phyloP scores from a whole-genome alignment of 441 rosid species.

The Melianthus villosus region DNA sequence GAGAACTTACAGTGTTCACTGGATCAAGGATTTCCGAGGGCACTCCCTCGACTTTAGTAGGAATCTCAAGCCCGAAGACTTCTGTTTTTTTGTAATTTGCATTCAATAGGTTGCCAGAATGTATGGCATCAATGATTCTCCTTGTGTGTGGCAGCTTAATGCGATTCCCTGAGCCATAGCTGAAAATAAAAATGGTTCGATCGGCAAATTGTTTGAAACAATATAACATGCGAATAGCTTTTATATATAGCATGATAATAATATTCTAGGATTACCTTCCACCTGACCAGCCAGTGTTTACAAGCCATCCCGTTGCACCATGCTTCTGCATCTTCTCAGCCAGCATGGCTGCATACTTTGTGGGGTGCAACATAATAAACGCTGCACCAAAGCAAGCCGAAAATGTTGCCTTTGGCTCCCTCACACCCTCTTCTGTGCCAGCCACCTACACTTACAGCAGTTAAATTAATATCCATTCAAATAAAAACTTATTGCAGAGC shows the following conservation, averaged over 20 bases:
- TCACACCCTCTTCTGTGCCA: slow-evolving; percentile 90
- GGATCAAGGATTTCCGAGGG: slow-evolving; percentile 81
- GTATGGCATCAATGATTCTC: slow-evolving; percentile 73
- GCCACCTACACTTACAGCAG: slow-evolving; percentile 59
- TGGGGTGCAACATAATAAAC: slow-evolving; percentile 90
- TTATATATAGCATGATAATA: no score
- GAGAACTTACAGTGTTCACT: slow-evolving; percentile 42
- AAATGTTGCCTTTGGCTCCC: slow-evolving; percentile 81
- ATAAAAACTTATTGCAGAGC: no score
- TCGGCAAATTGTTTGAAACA: no score
- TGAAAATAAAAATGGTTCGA: slow-evolving; percentile 17
- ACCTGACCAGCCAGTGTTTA: slow-evolving; percentile 94
- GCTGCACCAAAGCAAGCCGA: slow-evolving; percentile 97
- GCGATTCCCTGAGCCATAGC: slow-evolving; percentile 75
- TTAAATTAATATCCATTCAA: no score
- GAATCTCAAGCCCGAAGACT: slow-evolving; percentile 77
- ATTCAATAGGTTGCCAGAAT: slow-evolving; percentile 62
- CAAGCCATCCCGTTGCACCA: slow-evolving; percentile 90
- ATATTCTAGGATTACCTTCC: no score
- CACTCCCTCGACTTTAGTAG: slow-evolving; percentile 50
- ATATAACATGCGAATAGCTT: no score
- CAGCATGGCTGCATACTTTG: slow-evolving; percentile 88
- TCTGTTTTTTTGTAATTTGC: slow-evolving; percentile 55
- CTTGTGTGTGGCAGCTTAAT: slow-evolving; percentile 74
- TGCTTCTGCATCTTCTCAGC: slow-evolving; percentile 89